These are phyloP conservation scores for Phytophthora vignae DNA, from an alignment of 352 stramenopile species.

Conservation along the genomic window DNA sequence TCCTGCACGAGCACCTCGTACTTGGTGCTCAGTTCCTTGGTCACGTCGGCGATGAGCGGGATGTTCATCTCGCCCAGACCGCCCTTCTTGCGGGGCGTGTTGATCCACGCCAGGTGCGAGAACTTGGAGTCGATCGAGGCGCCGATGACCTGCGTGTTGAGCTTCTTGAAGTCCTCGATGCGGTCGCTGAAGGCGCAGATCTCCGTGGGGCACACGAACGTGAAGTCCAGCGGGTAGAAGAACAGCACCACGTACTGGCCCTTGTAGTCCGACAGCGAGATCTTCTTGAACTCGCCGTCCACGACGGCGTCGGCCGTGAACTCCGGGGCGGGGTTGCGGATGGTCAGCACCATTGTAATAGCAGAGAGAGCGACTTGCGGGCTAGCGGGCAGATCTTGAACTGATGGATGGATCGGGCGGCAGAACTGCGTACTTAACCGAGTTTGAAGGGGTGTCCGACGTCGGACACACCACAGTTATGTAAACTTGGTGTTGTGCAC, in stretches of 20 bases:
- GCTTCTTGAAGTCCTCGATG: slow-evolving; percentile 79
- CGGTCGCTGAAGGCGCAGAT: slow-evolving; percentile 91
- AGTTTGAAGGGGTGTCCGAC: slow-evolving; percentile 12
- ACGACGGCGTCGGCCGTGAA: slow-evolving; percentile 87
- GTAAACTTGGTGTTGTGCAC: not conserved
- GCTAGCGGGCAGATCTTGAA: slow-evolving; percentile 10
- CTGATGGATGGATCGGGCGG: not conserved
- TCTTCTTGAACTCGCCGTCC: slow-evolving; percentile 83
- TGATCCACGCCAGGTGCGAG: slow-evolving; percentile 91
- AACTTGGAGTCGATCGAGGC: slow-evolving; percentile 90
- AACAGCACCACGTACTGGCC: slow-evolving; percentile 93
- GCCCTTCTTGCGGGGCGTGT: slow-evolving; percentile 89
- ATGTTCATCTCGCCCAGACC: slow-evolving; percentile 93
- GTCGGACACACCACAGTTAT: slow-evolving; percentile 15
- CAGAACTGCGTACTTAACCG: slow-evolving; percentile 1
- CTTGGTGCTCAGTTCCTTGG: slow-evolving; percentile 82
- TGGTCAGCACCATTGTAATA: slow-evolving; percentile 50
- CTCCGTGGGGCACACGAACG: slow-evolving; percentile 93
- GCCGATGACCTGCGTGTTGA: slow-evolving; percentile 81
- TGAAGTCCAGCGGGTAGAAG: slow-evolving; percentile 94
- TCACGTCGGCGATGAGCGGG: slow-evolving; percentile 90
- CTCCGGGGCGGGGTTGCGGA: slow-evolving; percentile 71
- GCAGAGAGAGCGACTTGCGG: slow-evolving; percentile 3
- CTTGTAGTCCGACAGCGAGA: slow-evolving; percentile 88
- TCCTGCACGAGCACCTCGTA: slow-evolving; percentile 89